A percentile compares a stretch with the other conserved stretches of the same genome.
phyloP scores from a whole-genome alignment of 495 filamentous ascomycete species.

The Tuber umbilicatum region DNA sequence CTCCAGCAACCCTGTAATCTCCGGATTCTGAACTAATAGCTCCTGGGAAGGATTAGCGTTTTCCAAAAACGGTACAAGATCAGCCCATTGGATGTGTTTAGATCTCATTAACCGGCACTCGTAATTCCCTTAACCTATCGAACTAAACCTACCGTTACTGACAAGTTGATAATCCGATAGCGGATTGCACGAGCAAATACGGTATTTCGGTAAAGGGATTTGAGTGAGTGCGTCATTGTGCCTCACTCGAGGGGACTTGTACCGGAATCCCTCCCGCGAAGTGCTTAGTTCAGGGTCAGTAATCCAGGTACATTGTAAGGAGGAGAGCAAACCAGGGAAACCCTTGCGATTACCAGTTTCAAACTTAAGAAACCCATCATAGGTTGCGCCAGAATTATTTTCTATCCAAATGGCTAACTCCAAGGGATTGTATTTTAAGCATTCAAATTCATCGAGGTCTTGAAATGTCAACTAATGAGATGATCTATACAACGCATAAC shows the following conservation, averaged over 20 bases:
- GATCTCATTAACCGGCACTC: no score
- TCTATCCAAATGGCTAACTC: neutral
- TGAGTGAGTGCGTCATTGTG: neutral
- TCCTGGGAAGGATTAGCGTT: no score
- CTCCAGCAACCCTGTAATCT: no score
- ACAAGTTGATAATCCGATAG: no score
- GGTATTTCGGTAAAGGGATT: neutral
- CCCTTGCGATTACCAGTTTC: neutral
- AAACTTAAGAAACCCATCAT: neutral
- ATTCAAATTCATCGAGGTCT: neutral
- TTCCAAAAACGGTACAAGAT: no score
- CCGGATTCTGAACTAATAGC: no score
- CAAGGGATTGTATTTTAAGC: neutral
- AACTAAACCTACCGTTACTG: no score
- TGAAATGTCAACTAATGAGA: neutral
- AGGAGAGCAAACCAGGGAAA: neutral
- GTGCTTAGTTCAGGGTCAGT: neutral
- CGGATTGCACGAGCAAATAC: no score
- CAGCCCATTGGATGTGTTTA: no score
- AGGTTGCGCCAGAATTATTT: neutral
- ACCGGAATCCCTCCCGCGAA: neutral
- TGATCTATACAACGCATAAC: neutral
- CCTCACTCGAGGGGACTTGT: neutral
- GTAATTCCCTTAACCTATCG: no score
- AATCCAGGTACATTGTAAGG: neutral